phyloP scores from a whole-genome alignment of 805 yeast genomes.

The Metschnikowia aberdeeniae region DNA sequence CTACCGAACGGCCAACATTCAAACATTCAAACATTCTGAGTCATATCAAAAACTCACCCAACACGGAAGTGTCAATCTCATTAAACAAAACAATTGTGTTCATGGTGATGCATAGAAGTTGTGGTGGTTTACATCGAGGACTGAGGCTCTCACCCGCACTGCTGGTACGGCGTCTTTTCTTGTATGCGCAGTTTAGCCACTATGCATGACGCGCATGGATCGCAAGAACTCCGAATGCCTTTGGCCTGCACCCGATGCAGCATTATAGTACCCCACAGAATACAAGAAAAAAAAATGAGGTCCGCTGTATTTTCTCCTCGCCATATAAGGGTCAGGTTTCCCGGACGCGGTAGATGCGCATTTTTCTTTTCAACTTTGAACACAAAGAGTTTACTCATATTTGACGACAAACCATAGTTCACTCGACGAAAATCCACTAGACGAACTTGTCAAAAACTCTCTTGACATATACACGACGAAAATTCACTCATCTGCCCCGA shows the following conservation, averaged over 20 bases:
- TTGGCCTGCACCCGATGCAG: background rate
- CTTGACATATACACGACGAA: too few species aligned
- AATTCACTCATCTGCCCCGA: background rate
- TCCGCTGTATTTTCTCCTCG: background rate
- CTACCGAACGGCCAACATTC: too few species aligned
- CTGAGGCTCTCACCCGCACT: background rate
- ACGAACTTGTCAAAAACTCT: too few species aligned
- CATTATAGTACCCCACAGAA: conserved; percentile 4
- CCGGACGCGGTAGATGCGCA: background rate
- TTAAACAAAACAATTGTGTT: too few species aligned
- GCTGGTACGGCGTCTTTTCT: background rate
- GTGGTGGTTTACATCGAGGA: too few species aligned
- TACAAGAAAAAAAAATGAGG: conserved; percentile 3
- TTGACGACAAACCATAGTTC: too few species aligned
- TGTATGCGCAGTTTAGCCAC: background rate
- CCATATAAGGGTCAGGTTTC: background rate
- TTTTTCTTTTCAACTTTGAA: too few species aligned
- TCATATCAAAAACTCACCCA: too few species aligned
- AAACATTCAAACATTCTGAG: too few species aligned
- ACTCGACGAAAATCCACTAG: too few species aligned
- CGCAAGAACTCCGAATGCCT: background rate
- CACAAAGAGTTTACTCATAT: background rate
- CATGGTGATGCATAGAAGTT: too few species aligned
- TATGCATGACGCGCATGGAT: background rate
- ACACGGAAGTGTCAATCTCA: too few species aligned